Base-by-base conservation (phyloP, 306 rosid species). In the Cajanus cajan region DNA sequence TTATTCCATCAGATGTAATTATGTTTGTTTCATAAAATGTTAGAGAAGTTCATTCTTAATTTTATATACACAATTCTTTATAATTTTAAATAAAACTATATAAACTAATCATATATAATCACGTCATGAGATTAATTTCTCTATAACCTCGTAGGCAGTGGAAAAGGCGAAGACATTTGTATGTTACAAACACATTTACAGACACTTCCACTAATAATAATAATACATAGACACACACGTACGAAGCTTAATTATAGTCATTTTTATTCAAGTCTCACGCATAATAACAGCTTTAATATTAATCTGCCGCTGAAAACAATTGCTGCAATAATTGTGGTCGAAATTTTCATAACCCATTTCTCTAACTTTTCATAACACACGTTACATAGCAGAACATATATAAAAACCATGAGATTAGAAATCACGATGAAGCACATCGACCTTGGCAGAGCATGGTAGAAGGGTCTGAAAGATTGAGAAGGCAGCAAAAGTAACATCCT, bases 371-470 rank as follows among this genome's bases (percentile, higher is more conserved):
- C 2, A 28, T 3, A 28, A 28, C 16, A 77, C 12, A 54, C 2
- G 24, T 2, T 77, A 11, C 6, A 48, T 4, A 51, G 19, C 22
- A 18, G 7, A 9, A 51, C 12, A 58, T 12, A 8, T 36, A 48
- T 12, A 25, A 58, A 58, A 57, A 55, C 1, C 6, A 64, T 16
- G 39, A 7, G 1, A 7, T 67, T 80, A 86, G 48, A 73, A 71
- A 83, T 52, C 41, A 36, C 68, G 75, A 36, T 74, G 78, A 52
- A 45, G 73, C 68, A 71, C 80, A 24, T 85, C 73, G 14, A 83
- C 73, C 82, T 78, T 82, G 36, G 85, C 31, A 40, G 82, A 52
- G 81, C 89, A 83, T 0, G 80, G 80, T 33, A 88, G 41, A 39
- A 87, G 21, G 47, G 68, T 62, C 4, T 80, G 88, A 61, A 85